Conservation (phyloP, 176 grass and related monocot genomes). For the Avena atlantica region DNA sequence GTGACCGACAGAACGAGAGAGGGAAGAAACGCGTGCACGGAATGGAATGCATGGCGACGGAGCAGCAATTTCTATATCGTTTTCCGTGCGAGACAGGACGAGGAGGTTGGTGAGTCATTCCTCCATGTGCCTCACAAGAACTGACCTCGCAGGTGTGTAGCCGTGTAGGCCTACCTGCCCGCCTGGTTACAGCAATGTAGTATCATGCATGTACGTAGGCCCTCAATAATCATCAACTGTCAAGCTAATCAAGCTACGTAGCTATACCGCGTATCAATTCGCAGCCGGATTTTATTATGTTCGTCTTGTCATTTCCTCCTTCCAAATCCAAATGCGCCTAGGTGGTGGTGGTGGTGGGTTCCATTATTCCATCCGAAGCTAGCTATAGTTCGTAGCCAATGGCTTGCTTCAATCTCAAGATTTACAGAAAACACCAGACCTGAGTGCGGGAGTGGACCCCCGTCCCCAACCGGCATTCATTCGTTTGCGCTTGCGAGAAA, state of each 20-base stretch:
- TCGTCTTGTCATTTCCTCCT: not conserved
- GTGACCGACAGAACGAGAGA: slow-evolving; percentile 47
- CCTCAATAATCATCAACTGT: not conserved
- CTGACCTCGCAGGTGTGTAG: slow-evolving; percentile 13
- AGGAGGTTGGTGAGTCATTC: slow-evolving; percentile 29
- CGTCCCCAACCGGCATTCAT: not conserved
- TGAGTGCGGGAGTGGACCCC: not conserved
- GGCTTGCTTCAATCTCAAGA: slow-evolving; percentile 51
- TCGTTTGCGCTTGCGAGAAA: not conserved
- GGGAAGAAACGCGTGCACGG: slow-evolving; percentile 37
- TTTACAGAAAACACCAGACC: slow-evolving; percentile 5
- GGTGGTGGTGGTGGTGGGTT: slow-evolving; percentile 18
- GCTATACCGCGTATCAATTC: not conserved
- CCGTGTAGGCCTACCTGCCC: not conserved
- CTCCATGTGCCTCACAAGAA: slow-evolving; percentile 39
- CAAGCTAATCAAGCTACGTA: not conserved
- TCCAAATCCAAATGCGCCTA: not conserved
- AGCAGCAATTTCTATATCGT: not conserved
- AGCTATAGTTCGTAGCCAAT: slow-evolving; percentile 13
- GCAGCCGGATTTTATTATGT: not conserved
- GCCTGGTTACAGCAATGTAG: not conserved
- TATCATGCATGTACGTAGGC: not conserved
- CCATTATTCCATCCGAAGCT: slow-evolving; percentile 37
- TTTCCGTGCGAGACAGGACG: slow-evolving; percentile 32
- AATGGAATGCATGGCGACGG: not conserved